Base-by-base conservation (phyloP, 2,329 filamentous ascomycete genomes). In the Colletotrichum lentis region DNA sequence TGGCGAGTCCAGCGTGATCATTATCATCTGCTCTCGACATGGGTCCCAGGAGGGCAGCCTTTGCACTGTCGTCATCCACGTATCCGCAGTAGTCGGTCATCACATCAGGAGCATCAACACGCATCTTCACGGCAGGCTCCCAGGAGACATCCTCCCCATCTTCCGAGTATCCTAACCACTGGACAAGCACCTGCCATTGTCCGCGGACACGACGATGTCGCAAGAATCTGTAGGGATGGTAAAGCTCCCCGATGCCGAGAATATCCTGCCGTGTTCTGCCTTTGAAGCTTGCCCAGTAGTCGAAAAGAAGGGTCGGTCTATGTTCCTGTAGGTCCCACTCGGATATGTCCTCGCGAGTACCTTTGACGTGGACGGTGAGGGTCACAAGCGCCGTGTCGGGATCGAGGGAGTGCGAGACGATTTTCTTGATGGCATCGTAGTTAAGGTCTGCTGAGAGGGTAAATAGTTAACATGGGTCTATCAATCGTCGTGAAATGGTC, bases 241-340 rank as follows among this genome's bases (percentile, higher is more conserved):
- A 68, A 16, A 68, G 55, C 55, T 68, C 65, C 18, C 62, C 65
- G 5, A 68, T 68, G 6, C 44, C 50, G 10, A 68, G 65, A 3
- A 68, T 50, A 18, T 68, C 65, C 39, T 68, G 65, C 22, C 65
- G 62, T 20, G 65, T 68, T 24, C 55, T 59, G 50, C 62, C 62
- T 20, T 18, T 50, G 44, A 68, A 68, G 43, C 55, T 56, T 4
- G 43, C 55, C 65, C 65, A 68, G 65, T 68, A 68, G 4, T 60
- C 49, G 27, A 39, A 55, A 3, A 68, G 55, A 16, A 68, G 56
- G 20, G 14, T 44, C 18, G 65, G 62, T 11, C 52, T 50, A 22
- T 65, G 55, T 50, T 68, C 65, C 57, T 68, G 65, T 12, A 65
- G 22, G 16, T 68, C 65, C 65, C 65, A 68, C 50, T 68, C 65